Evolutionary conservation across 768 basidiomycete species (phyloP), one percentile per base, ranked within the genome.

Genomic region (Termitomyces sp.): DNA sequence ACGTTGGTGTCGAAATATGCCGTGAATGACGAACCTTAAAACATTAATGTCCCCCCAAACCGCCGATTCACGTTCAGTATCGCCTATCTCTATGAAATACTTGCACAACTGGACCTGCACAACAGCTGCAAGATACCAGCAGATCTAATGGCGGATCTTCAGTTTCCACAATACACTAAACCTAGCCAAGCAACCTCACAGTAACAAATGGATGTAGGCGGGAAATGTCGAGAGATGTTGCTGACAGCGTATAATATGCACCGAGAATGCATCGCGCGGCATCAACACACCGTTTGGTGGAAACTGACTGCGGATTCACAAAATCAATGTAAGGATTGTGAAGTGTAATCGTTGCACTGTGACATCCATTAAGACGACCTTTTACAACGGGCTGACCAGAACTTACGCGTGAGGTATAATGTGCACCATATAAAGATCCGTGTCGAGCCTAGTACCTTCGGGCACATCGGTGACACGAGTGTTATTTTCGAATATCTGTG

Each of bases 11-110:
- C 27, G 16, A 41, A 9, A 36, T 6, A 54, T 27, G 49, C 2
- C 47, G 37, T 46, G 49, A 4, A 55, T 47, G 60, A 53, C 80
- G 37, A 65, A 89, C 91, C 91, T 80, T 50, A 93, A 74, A 2
- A 89, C 81, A 62, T 94, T 93, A 68, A 94, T 93, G 71, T 93
- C 91, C 0, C 89, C 89, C 91, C 92, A 94, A 11, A 89, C 86
- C 1, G 84, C 84, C 33, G 87, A 83, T 70, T 94, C 91, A 61
- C 84, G 76, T 51, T 82, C 82, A 15, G 77, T 75, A 71, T 93
- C 90, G n/a, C 86, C 85, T 48, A 83, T 83, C 68, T 93, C 89
- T 59, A 94, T 93, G 67, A 86, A 88, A 66, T 90, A 86, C 68
- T 90, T 91, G 80, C 91, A 94, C 41, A 91, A 76, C 65, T 93